Conservation (phyloP, 805 yeast genomes). For the Blastobotrys muscicola region DNA sequence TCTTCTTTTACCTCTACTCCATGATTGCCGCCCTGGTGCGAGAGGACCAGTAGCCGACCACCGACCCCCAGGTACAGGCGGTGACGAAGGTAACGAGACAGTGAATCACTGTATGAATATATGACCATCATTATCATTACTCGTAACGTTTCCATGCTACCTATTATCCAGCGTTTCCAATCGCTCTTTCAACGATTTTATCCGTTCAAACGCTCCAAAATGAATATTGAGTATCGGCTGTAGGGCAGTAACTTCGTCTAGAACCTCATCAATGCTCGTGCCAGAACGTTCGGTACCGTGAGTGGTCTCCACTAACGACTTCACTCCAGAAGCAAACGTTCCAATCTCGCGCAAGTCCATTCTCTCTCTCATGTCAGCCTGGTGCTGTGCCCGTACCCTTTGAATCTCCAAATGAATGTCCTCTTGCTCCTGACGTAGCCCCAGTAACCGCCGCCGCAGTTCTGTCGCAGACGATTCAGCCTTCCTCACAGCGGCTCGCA, state of each 20-base stretch:
- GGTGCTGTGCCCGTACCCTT: slow-evolving; percentile 1
- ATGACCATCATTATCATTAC: no score
- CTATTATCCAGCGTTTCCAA: slow-evolving; percentile 1
- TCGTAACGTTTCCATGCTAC: no score
- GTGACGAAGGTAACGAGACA: no score
- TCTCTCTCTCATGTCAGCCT: background rate
- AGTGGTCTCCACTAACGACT: background rate
- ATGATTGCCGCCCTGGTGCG: slow-evolving; percentile 90
- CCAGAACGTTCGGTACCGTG: no score
- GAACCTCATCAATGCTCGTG: no score
- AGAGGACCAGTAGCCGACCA: slow-evolving; percentile 34
- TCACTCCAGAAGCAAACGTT: slow-evolving; percentile 6
- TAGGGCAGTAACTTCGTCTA: background rate
- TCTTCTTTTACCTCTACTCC: slow-evolving; percentile 91
- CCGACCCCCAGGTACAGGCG: no score
- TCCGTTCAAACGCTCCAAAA: slow-evolving; percentile 8
- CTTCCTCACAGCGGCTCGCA: slow-evolving; percentile 6
- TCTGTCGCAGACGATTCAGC: slow-evolving; percentile 6
- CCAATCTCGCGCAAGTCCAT: slow-evolving; percentile 3
- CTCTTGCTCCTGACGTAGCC: slow-evolving; percentile 8
- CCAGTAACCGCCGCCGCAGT: slow-evolving; percentile 8
- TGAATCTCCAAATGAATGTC: slow-evolving; percentile 8
- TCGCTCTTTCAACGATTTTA: slow-evolving; percentile 3
- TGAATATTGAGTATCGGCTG: slow-evolving; percentile 5
- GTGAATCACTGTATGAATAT: no score